phyloP scores from a whole-genome alignment of 768 basidiomycete genomes.

The Clitopilus passeckerianus region DNA sequence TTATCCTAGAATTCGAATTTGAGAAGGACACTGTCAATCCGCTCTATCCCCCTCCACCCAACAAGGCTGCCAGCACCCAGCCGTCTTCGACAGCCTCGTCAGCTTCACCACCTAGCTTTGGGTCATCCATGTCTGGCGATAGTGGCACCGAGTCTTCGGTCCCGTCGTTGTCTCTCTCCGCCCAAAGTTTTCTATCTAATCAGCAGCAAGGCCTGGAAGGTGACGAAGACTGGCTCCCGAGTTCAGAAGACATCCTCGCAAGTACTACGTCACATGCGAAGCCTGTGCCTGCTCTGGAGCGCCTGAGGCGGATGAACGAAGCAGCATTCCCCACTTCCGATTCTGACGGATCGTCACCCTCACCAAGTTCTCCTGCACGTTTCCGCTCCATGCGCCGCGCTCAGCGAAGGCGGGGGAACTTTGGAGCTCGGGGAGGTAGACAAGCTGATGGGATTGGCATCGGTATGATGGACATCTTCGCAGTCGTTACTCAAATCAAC shows the following conservation, averaged over 20 bases:
- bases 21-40: constrained; percentile 70
- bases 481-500: constrained; percentile 74
- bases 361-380: constrained; percentile 1
- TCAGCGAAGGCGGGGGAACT: constrained; percentile 15
- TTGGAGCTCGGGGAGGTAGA: constrained; percentile 3
- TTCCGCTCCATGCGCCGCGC: constrained; percentile 2
- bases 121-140: background rate
- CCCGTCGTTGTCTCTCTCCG: background rate
- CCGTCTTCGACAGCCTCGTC: background rate
- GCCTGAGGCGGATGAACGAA: constrained; percentile 47
- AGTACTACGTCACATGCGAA: constrained; percentile 66
- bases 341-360: background rate
- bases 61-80: background rate
- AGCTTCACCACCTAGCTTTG: background rate
- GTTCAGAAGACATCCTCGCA: constrained; percentile 57
- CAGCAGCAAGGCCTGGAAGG: constrained; percentile 6
- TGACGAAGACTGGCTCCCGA: constrained; percentile 35
- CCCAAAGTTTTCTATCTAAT: background rate
- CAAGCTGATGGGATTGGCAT: constrained; percentile 20
- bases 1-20: constrained; percentile 79
- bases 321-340: constrained; percentile 7
- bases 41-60: constrained; percentile 42
- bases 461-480: constrained; percentile 78
- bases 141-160: background rate
- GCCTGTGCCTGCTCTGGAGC: constrained; percentile 66